Base-by-base conservation (phyloP, 23 red algal genomes). In the Gracilaria domingensis region DNA sequence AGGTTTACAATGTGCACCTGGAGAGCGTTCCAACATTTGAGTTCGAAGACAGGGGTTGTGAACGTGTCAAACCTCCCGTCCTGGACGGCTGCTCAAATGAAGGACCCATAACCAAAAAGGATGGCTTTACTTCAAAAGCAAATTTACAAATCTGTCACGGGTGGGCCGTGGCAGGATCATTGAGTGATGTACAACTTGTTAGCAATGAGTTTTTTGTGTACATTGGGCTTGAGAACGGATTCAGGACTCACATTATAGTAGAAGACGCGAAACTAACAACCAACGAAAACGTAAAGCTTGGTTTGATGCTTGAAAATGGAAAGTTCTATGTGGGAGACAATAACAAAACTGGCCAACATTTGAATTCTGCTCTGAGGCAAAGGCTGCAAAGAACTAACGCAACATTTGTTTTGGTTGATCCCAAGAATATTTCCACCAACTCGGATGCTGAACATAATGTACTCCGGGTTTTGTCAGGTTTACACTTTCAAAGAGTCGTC, bases 41-140 rank as follows among this genome's bases (percentile, higher is more conserved):
- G 30, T 49, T 77, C 8, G 72, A 77, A 30, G 42, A 49, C 16
- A 77, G 72, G 25, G 72, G 72, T 30, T 77, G 72, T 50, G 39
- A 51, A 50, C 3, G 4, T 8, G 0, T 77, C 1, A 18, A 30
- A 0, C 38, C 72, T 14, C 12, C 17, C 29, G 25, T 16, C 1
- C 14, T 45, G 0, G 20, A 37, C n/a, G 20, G 6, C 6, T 77
- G 72, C 26, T 69, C 64, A 11, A 77, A 13, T 77, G 9, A 77
- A 28, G 72, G 38, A 49, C 72, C 72, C 29, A 5, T 77, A 20
- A 48, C 72, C 14, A 2, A 77, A 14, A 77, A 48, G 20, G n/a
- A 7, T 50, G 72, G 72, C 38, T 77, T 77, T 16, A 25, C 0
- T 30, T 30, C 72, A 25, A 25, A 20, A 50, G 72, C 23, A 50